Evolutionary conservation across 2,329 filamentous ascomycete species (phyloP).

Genomic region (Colletotrichum agaves): DNA sequence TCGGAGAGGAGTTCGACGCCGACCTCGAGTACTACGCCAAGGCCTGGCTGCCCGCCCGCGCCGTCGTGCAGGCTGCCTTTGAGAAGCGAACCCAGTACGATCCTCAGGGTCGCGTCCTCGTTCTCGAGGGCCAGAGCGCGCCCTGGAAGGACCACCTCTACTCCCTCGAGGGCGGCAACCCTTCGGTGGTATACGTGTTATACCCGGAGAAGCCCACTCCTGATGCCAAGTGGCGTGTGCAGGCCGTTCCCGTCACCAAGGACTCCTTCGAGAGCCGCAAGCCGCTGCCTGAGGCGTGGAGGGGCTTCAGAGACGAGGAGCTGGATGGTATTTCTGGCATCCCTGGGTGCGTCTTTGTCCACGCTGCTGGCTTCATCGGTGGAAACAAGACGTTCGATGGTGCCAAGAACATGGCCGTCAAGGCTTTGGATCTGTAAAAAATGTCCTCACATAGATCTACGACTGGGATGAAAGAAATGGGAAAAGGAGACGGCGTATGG

Average conservation of each 20-base stretch:
- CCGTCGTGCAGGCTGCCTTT: constrained; percentile 82
- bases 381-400: constrained; percentile 94
- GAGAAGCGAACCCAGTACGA: constrained; percentile 74
- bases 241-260: constrained; percentile 86
- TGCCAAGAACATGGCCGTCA: constrained; percentile 84
- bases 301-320: constrained; percentile 87
- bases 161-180: constrained; percentile 76
- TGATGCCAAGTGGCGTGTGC: constrained; percentile 90
- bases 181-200: constrained; percentile 81
- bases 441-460: background rate
- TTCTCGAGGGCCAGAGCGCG: constrained; percentile 80
- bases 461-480: constrained; percentile 2
- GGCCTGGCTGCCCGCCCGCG: constrained; percentile 89
- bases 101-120: constrained; percentile 79
- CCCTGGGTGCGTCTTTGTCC: constrained; percentile 87
- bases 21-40: constrained; percentile 80
- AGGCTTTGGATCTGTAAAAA: constrained; percentile 64
- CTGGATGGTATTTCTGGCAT: constrained; percentile 78
- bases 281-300: constrained; percentile 90
- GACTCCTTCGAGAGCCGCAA: constrained; percentile 93
- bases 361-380: constrained; percentile 95
- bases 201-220: constrained; percentile 85
- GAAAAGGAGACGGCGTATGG: constrained; percentile 30
- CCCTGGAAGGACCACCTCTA: constrained; percentile 99
- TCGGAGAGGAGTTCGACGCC: constrained; percentile 87